Base-by-base conservation (phyloP, 805 yeast species). In the Nakazawaea wickerhamii region DNA sequence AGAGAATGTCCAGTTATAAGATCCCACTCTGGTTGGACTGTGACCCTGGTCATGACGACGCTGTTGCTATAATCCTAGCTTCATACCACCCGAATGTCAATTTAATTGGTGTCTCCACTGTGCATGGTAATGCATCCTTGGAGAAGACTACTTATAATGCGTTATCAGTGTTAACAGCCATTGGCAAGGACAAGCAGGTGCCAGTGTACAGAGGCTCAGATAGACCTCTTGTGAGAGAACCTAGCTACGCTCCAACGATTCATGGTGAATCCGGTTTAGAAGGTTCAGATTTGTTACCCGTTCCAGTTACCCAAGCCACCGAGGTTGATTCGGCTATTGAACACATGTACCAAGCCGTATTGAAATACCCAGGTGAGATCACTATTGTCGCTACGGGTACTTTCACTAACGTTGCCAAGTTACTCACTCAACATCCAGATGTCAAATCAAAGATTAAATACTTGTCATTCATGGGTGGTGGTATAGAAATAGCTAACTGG, bases 1-100 rank as follows among this genome's bases (percentile, higher is more conserved):
- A 22, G 6, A 33, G 21, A 31, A 43, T 43, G 46, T 15, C 41
- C 11, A 30, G 15, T 10, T 19, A 47, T 9, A 49, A 50, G 44
- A 73, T 79, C 17, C 95, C 95, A 0, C 54, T 88, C 4, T 88
- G 95, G 95, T 60, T 88, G 10, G 96, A 88, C 61, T 88, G 96
- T 59, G 96, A 88, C 55, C 95, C 95, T 0, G 95, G 96, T 1
- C 93, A 84, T 54, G 96, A 88, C 55, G 96, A 88, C 53, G 81
- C 85, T 1, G 72, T 85, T 35, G 95, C 93, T 4, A 67, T 88
- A 6, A 62, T 84, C 8, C 49, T 88, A 20, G 77, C 86, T 0
- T 64, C 76, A 6, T 75, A 72, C 53, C 73, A 79, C 48, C 84
- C 87, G 0, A 61, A 69, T 20, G 75, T 77, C 60, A 58, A 74